Conservation (phyloP, 768 basidiomycete genomes). For the Solioccasus polychromus region DNA sequence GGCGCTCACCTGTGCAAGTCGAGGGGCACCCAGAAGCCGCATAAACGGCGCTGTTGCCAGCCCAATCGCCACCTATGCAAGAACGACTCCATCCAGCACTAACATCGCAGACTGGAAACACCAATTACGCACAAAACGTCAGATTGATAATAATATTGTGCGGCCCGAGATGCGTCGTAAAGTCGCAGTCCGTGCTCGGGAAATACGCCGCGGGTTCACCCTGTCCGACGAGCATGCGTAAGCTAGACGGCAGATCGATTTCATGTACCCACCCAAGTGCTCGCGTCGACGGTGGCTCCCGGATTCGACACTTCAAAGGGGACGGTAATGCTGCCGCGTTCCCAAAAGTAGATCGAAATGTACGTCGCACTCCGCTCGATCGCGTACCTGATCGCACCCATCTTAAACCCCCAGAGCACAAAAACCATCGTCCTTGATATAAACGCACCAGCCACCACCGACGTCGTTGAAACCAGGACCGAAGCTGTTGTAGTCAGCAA, state of each 20-base stretch:
- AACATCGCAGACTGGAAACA: constrained; percentile 3
- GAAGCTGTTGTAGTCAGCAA: constrained; percentile 23
- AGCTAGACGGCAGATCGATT: not conserved
- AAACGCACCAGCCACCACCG: constrained; percentile 32
- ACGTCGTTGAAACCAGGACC: constrained; percentile 32
- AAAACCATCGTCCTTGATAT: too few species aligned
- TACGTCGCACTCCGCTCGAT: constrained; percentile 28
- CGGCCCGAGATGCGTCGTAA: constrained; percentile 47
- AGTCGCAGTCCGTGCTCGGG: constrained; percentile 57
- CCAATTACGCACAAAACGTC: constrained; percentile 11
- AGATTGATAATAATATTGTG: constrained; percentile 45
- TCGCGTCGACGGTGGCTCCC: constrained; percentile 10
- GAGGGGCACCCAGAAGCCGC: constrained; percentile 21
- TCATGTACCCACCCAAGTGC: constrained; percentile 26
- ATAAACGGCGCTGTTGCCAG: constrained; percentile 18
- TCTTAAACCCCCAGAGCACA: not conserved
- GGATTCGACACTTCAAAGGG: constrained; percentile 31
- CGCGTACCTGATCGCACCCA: constrained; percentile 28
- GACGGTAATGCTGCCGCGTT: constrained; percentile 28
- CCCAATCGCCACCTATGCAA: constrained; percentile 23
- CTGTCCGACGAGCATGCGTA: constrained; percentile 26
- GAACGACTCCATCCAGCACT: not conserved
- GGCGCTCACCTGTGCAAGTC: constrained; percentile 21
- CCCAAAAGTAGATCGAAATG: constrained; percentile 40
- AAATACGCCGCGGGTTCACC: constrained; percentile 61